Percentiles rank a stretch among this genome's conserved stretches.
These are phyloP conservation scores for Eimeria tenella DNA, from an alignment of 169 alveolate species.

Conservation along the genomic window DNA sequence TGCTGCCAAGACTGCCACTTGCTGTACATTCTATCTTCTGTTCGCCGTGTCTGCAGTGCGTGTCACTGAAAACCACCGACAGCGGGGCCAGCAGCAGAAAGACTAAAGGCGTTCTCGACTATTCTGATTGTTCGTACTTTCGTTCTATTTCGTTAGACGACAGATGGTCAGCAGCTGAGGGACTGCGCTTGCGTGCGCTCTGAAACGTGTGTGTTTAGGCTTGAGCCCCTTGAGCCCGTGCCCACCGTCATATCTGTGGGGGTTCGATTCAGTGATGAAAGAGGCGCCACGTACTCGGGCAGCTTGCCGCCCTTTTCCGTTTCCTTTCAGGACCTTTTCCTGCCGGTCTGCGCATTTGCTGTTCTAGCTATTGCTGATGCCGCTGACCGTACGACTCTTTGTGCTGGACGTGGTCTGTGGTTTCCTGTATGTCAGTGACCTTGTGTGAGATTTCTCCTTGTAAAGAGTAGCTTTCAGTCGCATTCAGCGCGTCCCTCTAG, in stretches of 20 bases:
- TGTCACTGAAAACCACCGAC: neutral
- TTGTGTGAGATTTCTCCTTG: too few species aligned
- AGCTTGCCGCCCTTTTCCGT: conserved; percentile 50
- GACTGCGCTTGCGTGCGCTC: neutral
- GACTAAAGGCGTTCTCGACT: neutral
- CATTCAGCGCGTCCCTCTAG: too few species aligned
- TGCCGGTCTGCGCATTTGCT: conserved; percentile 35
- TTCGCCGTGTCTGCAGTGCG: neutral
- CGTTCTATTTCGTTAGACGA: too few species aligned
- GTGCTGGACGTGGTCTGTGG: neutral
- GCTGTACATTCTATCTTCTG: neutral
- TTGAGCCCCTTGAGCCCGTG: conserved; percentile 53
- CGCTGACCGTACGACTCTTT: neutral
- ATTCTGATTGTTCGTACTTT: too few species aligned
- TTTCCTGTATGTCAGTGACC: too few species aligned
- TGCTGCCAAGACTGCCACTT: neutral
- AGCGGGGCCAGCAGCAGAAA: neutral
- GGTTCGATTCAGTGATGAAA: conserved; percentile 40
- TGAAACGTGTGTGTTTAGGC: conserved; percentile 10
- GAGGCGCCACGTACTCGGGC: conserved; percentile 42
- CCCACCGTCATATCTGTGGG: conserved; percentile 64
- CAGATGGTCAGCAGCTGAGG: neutral
- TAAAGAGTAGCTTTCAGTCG: too few species aligned
- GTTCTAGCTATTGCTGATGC: neutral
- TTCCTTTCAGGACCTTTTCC: conserved; percentile 70